Conservation (phyloP, 2,329 filamentous ascomycete genomes). For the Blumeria hordei region DNA sequence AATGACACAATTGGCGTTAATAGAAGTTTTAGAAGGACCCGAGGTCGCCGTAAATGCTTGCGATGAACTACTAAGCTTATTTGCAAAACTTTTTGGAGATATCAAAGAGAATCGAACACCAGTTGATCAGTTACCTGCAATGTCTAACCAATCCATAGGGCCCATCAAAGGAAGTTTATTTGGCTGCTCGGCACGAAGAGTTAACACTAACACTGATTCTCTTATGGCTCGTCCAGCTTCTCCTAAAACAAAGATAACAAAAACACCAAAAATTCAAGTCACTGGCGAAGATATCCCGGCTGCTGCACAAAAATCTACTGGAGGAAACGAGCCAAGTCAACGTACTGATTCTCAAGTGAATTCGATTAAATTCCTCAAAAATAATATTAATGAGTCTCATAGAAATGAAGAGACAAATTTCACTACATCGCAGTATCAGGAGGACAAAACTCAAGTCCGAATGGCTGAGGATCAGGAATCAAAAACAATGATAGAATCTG, state of each 20-base stretch:
- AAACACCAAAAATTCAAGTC: neutral
- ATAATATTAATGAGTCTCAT: too few relatives aligned
- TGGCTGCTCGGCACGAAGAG: slow-evolving; percentile 26
- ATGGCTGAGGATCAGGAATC: too few relatives aligned
- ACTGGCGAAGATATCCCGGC: neutral
- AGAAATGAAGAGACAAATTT: too few relatives aligned
- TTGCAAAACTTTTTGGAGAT: slow-evolving; percentile 55
- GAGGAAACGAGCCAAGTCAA: too few relatives aligned
- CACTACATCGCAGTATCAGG: too few relatives aligned
- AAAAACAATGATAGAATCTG: too few relatives aligned
- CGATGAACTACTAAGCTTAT: slow-evolving; percentile 62
- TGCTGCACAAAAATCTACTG: neutral
- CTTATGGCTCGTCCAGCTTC: too few relatives aligned
- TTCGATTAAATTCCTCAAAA: too few relatives aligned
- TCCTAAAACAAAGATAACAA: neutral
- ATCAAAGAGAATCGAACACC: slow-evolving; percentile 18
- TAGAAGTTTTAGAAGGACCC: slow-evolving; percentile 65
- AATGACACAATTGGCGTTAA: slow-evolving; percentile 72
- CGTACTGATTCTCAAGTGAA: too few relatives aligned
- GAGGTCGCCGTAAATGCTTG: slow-evolving; percentile 72
- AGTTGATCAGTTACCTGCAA: slow-evolving; percentile 2
- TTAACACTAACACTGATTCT: slow-evolving; percentile 16
- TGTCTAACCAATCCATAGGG: neutral
- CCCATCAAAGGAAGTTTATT: slow-evolving; percentile 46
- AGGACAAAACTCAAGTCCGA: too few relatives aligned